Evolutionary conservation across 108 stramenopile genomes (phyloP), one percentile per base, ranked within the genome.

Genomic region (Nitzschia sp.): DNA sequence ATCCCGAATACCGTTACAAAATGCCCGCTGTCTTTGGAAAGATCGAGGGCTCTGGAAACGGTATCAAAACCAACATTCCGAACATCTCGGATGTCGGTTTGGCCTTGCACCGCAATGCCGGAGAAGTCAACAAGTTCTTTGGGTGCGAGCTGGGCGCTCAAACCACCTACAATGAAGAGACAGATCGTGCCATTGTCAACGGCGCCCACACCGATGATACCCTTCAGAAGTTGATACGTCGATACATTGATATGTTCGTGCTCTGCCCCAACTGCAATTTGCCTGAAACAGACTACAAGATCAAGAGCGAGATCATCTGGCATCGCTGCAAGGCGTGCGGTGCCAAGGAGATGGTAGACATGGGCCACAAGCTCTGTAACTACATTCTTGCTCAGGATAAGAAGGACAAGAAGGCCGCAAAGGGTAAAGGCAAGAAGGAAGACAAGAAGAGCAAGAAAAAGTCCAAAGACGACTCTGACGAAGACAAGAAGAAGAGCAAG

Each of bases 241-340:
- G 85, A 44, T 99, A 98, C 90, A 88, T 97, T 75, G 94, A 98
- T 58, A 53, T 66, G 28, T 99, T 98, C 70, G 99, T 99, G 22
- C 72, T 99, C n/a, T 99, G 99, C 71, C 96, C 96, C 76, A 86
- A 86, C 63, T 99, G 99, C 70, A 56, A 87, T 22, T 81, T 97
- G 59, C 99, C 99, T 0, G 99, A 99, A 82, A 97, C 98, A 29
- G 87, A 96, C 45, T 97, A 98, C 92, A 95, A 95, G 69, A 95
- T 99, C 76, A 99, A 99, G 83, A 76, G 69, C 50, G 97, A 89
- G 41, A 52, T 68, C 27, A 95, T 99, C 75, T 90, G 66, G 62
- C 98, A 98, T 78, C 94, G 95, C 66, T 99, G 99, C 80, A 79
- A 82, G 27, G 99, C 98, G 5, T 99, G 99, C 79, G 98, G 99